Percentiles rank a stretch among this genome's conserved stretches.
Evolutionary conservation across 2,329 filamentous ascomycete species (phyloP).

Genomic region (Huntiella savannae): DNA sequence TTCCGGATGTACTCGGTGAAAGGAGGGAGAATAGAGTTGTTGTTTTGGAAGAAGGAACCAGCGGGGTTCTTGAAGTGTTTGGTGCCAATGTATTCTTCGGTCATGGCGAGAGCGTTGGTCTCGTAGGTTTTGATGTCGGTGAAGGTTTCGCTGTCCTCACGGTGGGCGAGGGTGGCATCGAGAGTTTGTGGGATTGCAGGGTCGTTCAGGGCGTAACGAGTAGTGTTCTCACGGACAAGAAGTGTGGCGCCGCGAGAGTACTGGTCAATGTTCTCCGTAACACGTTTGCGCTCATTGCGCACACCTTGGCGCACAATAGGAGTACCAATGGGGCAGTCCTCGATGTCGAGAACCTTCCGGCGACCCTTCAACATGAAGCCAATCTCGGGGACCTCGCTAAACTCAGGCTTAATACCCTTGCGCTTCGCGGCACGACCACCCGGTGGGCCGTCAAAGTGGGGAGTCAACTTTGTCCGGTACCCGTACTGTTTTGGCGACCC

Average conservation of each 20-base stretch:
- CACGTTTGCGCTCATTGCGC: slow-evolving; percentile 56
- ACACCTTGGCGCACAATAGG: slow-evolving; percentile 66
- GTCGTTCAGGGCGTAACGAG: slow-evolving; percentile 37
- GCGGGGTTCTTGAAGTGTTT: slow-evolving; percentile 82
- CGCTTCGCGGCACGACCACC: slow-evolving; percentile 29
- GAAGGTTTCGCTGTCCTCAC: slow-evolving; percentile 29
- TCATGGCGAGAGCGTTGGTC: slow-evolving; percentile 64
- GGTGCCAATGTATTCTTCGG: slow-evolving; percentile 72
- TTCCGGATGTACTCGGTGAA: slow-evolving; percentile 79
- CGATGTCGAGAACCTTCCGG: slow-evolving; percentile 70
- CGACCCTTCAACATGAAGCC: slow-evolving; percentile 84
- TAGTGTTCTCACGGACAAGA: slow-evolving; percentile 69
- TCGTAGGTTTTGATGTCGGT: slow-evolving; percentile 74
- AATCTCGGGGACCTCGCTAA: slow-evolving; percentile 53
- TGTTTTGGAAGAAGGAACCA: slow-evolving; percentile 97
- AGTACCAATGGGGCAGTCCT: slow-evolving; percentile 92
- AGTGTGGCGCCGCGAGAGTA: slow-evolving; percentile 76
- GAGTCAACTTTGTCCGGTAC: slow-evolving; percentile 92
- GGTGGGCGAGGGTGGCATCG: slow-evolving; percentile 20
- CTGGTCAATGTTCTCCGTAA: slow-evolving; percentile 46
- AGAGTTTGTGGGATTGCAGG: slow-evolving; percentile 15
- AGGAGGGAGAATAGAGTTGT: slow-evolving; percentile 81
- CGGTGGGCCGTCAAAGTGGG: slow-evolving; percentile 74
- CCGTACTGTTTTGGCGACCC: slow-evolving; percentile 79
- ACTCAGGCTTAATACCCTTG: slow-evolving; percentile 26